phyloP scores from a whole-genome alignment of 2,329 filamentous ascomycete genomes.

The Neoascochyta sp. region DNA sequence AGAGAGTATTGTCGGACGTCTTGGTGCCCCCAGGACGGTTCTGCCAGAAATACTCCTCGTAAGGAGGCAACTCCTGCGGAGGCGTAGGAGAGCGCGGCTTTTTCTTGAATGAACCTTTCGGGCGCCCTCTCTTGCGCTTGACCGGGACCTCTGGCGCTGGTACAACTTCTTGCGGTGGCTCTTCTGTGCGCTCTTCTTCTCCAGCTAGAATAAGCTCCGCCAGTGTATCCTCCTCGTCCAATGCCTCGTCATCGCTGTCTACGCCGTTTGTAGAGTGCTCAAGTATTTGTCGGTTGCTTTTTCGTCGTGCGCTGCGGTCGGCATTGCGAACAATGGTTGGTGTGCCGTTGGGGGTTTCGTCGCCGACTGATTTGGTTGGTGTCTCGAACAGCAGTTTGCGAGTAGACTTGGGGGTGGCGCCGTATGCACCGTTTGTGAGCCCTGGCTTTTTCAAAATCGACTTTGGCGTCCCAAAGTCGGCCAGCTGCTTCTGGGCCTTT shows the following conservation, averaged over 20 bases:
- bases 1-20: conserved; percentile 82
- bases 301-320: conserved; percentile 80
- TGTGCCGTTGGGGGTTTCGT: conserved; percentile 45
- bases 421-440: conserved; percentile 15
- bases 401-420: conserved; percentile 43
- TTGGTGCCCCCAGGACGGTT: conserved; percentile 77
- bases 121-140: conserved; percentile 48
- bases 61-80: conserved; percentile 74
- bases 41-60: conserved; percentile 92
- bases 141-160: conserved; percentile 53
- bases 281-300: conserved; percentile 74
- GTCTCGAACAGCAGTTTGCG: conserved; percentile 48
- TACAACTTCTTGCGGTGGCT: conserved; percentile 23
- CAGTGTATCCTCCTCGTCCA: conserved; percentile 64
- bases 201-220: conserved; percentile 64
- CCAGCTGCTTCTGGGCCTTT: conserved; percentile 17
- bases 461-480: conserved; percentile 28
- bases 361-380: conserved; percentile 37
- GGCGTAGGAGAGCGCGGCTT: conserved; percentile 71
- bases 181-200: conserved; percentile 26
- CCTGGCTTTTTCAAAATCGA: conserved; percentile 35
- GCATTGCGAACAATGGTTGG: conserved; percentile 66
- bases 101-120: conserved; percentile 26
- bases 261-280: conserved; percentile 64
- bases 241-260: conserved; percentile 63